Conservation (phyloP, 176 grass and related monocot genomes). For the Eleusine indica region DNA sequence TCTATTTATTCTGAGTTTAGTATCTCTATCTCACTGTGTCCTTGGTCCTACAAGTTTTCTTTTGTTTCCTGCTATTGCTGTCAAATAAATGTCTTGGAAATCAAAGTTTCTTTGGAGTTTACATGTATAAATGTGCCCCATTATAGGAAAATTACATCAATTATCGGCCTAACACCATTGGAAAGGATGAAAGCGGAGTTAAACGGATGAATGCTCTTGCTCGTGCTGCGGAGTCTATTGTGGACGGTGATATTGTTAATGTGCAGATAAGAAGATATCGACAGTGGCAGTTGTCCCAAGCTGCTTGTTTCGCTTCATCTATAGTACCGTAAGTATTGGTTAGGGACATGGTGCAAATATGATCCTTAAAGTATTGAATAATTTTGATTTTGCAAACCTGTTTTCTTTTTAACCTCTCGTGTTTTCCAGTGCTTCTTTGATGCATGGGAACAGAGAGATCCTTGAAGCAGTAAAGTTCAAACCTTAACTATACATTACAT, state of each 20-base stretch:
- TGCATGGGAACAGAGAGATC: constrained; percentile 91
- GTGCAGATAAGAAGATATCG: constrained; percentile 99
- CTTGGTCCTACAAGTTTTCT: neutral
- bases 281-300: constrained; percentile 96
- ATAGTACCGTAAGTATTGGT: constrained; percentile 86
- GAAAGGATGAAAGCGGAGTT: constrained; percentile 94
- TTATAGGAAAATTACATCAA: constrained; percentile 98
- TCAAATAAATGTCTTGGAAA: neutral
- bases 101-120: constrained; percentile 17
- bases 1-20: constrained; percentile 1
- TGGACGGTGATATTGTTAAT: constrained; percentile 92
- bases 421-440: constrained; percentile 75
- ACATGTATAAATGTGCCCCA: constrained; percentile 11
- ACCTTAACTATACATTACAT: constrained; percentile 31
- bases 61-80: neutral
- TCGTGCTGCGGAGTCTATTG: constrained; percentile 80
- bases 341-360: constrained; percentile 18
- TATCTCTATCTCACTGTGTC: neutral
- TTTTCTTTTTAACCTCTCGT: constrained; percentile 32
- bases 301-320: constrained; percentile 86
- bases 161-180: constrained; percentile 73
- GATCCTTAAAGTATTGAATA: constrained; percentile 9
- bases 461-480: constrained; percentile 77
- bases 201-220: constrained; percentile 93
- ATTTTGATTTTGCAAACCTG: constrained; percentile 18